Evolutionary conservation across 2,329 filamentous ascomycete species (phyloP).

Genomic region (Fusarium torulosum): DNA sequence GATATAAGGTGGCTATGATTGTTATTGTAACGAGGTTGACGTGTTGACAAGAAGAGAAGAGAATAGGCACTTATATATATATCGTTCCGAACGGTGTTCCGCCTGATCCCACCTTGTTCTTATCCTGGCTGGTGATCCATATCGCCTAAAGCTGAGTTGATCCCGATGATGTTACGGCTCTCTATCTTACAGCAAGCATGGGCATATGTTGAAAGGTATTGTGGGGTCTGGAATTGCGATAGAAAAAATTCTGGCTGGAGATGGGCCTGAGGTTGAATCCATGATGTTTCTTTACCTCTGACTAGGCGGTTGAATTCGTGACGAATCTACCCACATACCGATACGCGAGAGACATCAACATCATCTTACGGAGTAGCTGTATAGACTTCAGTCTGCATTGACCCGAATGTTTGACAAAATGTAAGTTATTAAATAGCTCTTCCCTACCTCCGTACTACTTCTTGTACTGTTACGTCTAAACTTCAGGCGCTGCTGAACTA

Average conservation of each 20-base stretch:
- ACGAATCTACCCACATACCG: conserved; percentile 5
- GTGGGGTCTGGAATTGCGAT: conserved; percentile 11
- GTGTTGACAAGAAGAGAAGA: not conserved
- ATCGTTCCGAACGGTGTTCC: not conserved
- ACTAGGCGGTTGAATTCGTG: conserved; percentile 27
- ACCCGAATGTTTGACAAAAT: not conserved
- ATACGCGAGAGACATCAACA: not conserved
- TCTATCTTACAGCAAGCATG: not conserved
- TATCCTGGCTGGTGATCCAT: not conserved
- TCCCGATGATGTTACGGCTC: not conserved
- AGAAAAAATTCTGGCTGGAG: conserved; percentile 27
- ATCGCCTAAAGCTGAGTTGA: not conserved
- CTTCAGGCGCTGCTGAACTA: no score
- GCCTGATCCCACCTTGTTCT: not conserved
- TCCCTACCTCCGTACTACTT: not conserved
- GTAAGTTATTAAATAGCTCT: not conserved
- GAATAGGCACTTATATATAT: conserved; percentile 13
- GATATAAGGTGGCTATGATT: not conserved
- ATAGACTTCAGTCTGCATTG: not conserved
- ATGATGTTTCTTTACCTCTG: conserved; percentile 27
- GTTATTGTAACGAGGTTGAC: not conserved
- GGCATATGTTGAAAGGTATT: not conserved
- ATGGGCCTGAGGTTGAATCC: conserved; percentile 35
- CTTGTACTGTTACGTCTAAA: no score
- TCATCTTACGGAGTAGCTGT: not conserved